These are phyloP conservation scores for Litsea cubeba DNA, from an alignment of 164 flowering plant genomes.

Conservation along the genomic window DNA sequence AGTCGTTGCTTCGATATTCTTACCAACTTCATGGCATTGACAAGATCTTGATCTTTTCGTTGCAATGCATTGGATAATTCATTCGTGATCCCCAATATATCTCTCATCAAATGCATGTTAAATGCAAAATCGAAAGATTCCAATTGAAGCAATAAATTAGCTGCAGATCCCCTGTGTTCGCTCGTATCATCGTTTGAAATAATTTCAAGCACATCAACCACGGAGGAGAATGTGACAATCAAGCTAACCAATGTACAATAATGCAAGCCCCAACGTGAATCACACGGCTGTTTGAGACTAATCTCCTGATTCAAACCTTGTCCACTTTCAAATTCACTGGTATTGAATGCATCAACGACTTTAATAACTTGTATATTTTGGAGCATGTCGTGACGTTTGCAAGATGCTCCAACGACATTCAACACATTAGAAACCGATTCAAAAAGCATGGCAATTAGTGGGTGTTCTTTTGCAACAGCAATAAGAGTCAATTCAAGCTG, in stretches of 20 bases:
- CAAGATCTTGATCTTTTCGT: not conserved
- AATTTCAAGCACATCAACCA: conserved; percentile 3
- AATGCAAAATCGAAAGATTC: not conserved
- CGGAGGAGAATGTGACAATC: not conserved
- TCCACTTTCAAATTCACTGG: not conserved
- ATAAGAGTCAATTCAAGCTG: not conserved
- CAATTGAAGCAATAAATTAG: not conserved
- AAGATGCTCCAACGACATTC: conserved; percentile 6
- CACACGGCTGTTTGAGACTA: not conserved
- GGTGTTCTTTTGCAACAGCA: not conserved
- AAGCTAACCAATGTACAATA: not conserved
- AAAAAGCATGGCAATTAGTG: not conserved
- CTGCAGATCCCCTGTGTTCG: not conserved
- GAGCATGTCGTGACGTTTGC: not conserved
- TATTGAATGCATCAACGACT: not conserved
- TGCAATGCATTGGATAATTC: not conserved
- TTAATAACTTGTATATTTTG: not conserved
- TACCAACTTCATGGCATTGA: conserved; percentile 1
- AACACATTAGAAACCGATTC: conserved; percentile 5
- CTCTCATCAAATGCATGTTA: not conserved
- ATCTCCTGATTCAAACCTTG: conserved; percentile 1
- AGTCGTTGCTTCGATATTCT: not conserved
- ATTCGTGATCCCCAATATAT: not conserved
- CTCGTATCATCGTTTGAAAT: not conserved
- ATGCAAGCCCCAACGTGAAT: not conserved